Base-by-base conservation (phyloP, 2,329 filamentous ascomycete genomes). In the Aureobasidium sp. region DNA sequence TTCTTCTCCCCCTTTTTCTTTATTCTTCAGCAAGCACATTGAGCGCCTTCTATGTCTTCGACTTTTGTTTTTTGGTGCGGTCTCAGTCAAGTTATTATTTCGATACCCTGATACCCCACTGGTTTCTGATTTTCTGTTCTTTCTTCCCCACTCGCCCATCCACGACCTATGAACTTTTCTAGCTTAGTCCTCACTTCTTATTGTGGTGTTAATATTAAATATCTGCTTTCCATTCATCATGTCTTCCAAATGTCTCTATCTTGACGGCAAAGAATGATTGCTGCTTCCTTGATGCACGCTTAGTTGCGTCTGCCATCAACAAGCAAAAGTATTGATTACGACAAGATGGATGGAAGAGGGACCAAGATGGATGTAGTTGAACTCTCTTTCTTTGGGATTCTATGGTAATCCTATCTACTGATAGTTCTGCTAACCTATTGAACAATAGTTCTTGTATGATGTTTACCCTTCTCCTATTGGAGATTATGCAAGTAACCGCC, bases 51-150 rank as follows among this genome's bases (percentile, higher is more conserved):
- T 26, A 26, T 10, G 23, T 57, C 34, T 15, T 32, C 20, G 36
- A 5, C 7, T 32, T 17, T 15, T 44, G 4, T 32, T 29, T 42
- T 27, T 46, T 46, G 51, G 51, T 41, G 51, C 26, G 51, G 51
- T 57, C 41, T 57, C 53, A 46, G 41, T 57, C 39, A 46, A 56
- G 39, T 57, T 57, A 34, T 42, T 46, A 27, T 42, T 55, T 55
- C 36, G 51, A 55, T 57, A 57, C 53, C 41, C 53, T 57, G 53
- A 57, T 57, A 57, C 53, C 53, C 53, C 53, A 29, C 53, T 23
- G 29, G n/a, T 55, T 42, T 36, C 29, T 41, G 15, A 17, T 56
- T 34, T 46, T 20, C 29, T 44, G 39, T 36, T 46, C 27, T 46
- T 37, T 9, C n/a, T 36, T 13, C 17, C 42, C 15, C n/a, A 5